Percentiles rank a stretch among this genome's conserved stretches.
Evolutionary conservation across 2,329 filamentous ascomycete genomes (phyloP).

Genomic region (Pestalotiopsis sp.): DNA sequence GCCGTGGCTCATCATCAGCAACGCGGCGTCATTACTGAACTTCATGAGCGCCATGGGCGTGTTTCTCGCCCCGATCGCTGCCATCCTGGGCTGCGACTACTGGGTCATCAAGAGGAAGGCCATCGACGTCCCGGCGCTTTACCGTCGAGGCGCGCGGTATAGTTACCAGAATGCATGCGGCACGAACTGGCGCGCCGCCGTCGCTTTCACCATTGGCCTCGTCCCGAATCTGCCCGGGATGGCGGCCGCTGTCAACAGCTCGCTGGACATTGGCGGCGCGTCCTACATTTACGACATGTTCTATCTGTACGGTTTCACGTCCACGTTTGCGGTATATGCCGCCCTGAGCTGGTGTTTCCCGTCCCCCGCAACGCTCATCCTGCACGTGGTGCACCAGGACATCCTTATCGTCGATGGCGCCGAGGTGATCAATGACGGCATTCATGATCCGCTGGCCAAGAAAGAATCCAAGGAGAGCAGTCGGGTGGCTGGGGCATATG

Average conservation of each 20-base stretch:
- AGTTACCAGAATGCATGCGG: slow-evolving; percentile 47
- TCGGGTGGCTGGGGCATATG: neutral
- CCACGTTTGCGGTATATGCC: neutral
- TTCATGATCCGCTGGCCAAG: neutral
- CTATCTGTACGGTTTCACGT: neutral
- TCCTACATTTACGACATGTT: neutral
- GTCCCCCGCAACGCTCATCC: neutral
- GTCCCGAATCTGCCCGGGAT: slow-evolving; percentile 60
- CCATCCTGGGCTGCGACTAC: slow-evolving; percentile 62
- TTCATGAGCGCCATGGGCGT: slow-evolving; percentile 65
- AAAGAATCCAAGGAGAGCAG: neutral
- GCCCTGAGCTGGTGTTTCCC: neutral
- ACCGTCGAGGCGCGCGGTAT: slow-evolving; percentile 36
- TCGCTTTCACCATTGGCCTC: slow-evolving; percentile 59
- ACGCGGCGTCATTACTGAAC: slow-evolving; percentile 59
- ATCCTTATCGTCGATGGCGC: neutral
- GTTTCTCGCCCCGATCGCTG: slow-evolving; percentile 66
- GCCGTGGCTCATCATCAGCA: slow-evolving; percentile 67
- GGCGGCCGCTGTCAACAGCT: slow-evolving; percentile 20
- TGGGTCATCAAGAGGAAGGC: slow-evolving; percentile 59
- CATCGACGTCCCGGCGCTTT: slow-evolving; percentile 43
- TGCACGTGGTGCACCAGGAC: neutral
- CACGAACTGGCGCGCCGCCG: slow-evolving; percentile 61
- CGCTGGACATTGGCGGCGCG: neutral
- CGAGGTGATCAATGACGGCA: neutral